Percentiles rank a stretch among this genome's conserved stretches.
Evolutionary conservation across 805 yeast species (phyloP).

Genomic region (Sporopachydermia lactativora): DNA sequence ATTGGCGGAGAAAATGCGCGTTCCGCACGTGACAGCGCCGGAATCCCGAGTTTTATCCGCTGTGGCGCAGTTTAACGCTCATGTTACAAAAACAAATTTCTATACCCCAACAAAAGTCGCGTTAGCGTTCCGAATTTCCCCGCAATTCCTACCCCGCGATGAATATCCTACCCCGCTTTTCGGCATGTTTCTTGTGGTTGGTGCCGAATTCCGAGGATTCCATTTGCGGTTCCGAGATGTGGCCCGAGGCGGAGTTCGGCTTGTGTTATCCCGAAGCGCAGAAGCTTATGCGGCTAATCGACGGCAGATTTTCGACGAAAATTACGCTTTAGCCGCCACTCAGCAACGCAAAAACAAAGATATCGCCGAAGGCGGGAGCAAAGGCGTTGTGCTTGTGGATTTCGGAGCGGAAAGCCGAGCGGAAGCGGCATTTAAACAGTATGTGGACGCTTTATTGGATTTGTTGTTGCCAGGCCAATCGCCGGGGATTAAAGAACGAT

Average conservation of each 20-base stretch:
- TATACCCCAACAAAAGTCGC: slow-evolving; percentile 92
- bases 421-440: slow-evolving; percentile 77
- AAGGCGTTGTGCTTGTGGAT: slow-evolving; percentile 80
- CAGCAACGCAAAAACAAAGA: slow-evolving; percentile 97
- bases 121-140: slow-evolving; percentile 79
- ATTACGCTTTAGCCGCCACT: slow-evolving; percentile 88
- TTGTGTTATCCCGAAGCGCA: slow-evolving; percentile 71
- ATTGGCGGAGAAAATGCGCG: slow-evolving; percentile 50
- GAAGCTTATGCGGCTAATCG: slow-evolving; percentile 81
- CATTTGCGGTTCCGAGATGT: slow-evolving; percentile 94
- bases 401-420: slow-evolving; percentile 66
- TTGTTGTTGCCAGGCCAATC: slow-evolving; percentile 54
- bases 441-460: slow-evolving; percentile 83
- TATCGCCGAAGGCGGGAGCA: slow-evolving; percentile 98
- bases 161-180: slow-evolving; percentile 91
- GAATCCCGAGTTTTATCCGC: slow-evolving; percentile 73
- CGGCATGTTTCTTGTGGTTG: slow-evolving; percentile 93
- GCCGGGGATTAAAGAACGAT: slow-evolving; percentile 68
- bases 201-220: slow-evolving; percentile 94
- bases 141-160: slow-evolving; percentile 64
- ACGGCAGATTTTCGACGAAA: slow-evolving; percentile 87
- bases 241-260: slow-evolving; percentile 96
- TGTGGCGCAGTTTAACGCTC: slow-evolving; percentile 68
- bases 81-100: slow-evolving; percentile 86
- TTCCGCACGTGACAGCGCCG: slow-evolving; percentile 63